phyloP scores from a whole-genome alignment of 2,329 filamentous ascomycete species.

The Fusarium xylarioides region DNA sequence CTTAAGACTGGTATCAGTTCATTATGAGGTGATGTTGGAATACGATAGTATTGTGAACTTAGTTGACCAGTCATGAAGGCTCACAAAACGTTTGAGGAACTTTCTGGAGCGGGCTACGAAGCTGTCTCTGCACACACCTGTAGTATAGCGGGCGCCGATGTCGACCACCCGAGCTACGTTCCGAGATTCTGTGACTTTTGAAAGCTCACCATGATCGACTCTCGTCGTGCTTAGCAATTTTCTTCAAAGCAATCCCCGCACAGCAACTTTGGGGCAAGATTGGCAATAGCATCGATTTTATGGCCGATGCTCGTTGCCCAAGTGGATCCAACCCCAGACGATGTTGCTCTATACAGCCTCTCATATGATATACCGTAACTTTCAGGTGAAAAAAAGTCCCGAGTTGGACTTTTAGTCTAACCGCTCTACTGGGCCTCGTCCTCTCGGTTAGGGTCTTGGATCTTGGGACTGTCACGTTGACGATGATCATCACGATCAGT shows the following conservation, averaged over 20 bases:
- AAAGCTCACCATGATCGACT: not conserved
- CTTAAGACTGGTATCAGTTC: slow-evolving; percentile 14
- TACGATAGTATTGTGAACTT: slow-evolving; percentile 1
- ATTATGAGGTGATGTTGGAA: not conserved
- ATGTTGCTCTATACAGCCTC: slow-evolving; percentile 4
- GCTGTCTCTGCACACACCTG: not conserved
- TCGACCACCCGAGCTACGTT: not conserved
- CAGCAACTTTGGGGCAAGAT: not conserved
- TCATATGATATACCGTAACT: not conserved
- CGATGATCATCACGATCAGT: slow-evolving; percentile 3
- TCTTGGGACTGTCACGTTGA: not conserved
- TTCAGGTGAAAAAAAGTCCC: not conserved
- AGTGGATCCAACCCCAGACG: not conserved
- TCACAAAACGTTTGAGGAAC: not conserved
- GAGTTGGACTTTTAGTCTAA: not conserved
- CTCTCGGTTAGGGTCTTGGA: not conserved
- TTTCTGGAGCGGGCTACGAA: not conserved
- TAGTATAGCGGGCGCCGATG: not conserved
- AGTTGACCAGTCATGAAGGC: slow-evolving; percentile 2
- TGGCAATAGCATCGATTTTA: slow-evolving; percentile 5
- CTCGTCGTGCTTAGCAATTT: not conserved
- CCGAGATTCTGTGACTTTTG: not conserved
- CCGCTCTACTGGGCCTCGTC: not conserved
- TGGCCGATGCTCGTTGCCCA: slow-evolving; percentile 8
- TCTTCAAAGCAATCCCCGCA: not conserved